These are phyloP conservation scores for Colletotrichum gigasporum DNA, from an alignment of 2,329 filamentous ascomycete genomes.

Conservation along the genomic window DNA sequence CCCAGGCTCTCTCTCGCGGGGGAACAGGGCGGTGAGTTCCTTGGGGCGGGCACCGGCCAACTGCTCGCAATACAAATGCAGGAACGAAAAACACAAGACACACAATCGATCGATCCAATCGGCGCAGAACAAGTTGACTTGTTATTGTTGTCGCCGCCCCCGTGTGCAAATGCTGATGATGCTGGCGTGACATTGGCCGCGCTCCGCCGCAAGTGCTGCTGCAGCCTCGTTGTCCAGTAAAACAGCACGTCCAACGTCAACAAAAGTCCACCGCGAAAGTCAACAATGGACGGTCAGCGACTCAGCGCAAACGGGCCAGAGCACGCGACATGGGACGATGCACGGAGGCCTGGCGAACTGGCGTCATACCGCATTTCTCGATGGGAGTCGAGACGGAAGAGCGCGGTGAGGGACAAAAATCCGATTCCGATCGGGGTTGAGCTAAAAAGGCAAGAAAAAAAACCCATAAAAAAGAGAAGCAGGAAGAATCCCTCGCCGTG, in stretches of 20 bases:
- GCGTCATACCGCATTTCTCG: conserved; percentile 19
- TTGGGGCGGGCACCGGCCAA: too few relatives aligned
- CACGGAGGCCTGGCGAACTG: conserved; percentile 1
- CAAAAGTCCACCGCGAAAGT: conserved; percentile 13
- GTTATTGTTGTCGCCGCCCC: not conserved
- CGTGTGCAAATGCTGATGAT: not conserved
- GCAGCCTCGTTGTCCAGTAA: conserved; percentile 28
- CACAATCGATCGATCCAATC: conserved; percentile 13
- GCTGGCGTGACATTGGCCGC: not conserved
- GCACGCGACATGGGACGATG: conserved; percentile 31
- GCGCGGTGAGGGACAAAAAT: not conserved
- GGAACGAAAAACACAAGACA: conserved; percentile 6
- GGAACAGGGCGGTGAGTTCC: not conserved
- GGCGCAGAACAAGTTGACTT: not conserved
- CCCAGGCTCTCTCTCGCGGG: too few relatives aligned
- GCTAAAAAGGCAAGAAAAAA: not conserved
- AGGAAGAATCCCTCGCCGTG: not conserved
- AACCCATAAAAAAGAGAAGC: not conserved
- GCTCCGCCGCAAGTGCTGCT: not conserved
- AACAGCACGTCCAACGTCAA: conserved; percentile 18
- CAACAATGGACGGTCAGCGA: too few relatives aligned
- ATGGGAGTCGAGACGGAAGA: not conserved
- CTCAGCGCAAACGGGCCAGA: not conserved
- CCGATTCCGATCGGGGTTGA: not conserved
- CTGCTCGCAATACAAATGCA: not conserved